Evolutionary conservation across 768 basidiomycete species (phyloP), one percentile per base, ranked within the genome.

Genomic region (Kwoniella pini): DNA sequence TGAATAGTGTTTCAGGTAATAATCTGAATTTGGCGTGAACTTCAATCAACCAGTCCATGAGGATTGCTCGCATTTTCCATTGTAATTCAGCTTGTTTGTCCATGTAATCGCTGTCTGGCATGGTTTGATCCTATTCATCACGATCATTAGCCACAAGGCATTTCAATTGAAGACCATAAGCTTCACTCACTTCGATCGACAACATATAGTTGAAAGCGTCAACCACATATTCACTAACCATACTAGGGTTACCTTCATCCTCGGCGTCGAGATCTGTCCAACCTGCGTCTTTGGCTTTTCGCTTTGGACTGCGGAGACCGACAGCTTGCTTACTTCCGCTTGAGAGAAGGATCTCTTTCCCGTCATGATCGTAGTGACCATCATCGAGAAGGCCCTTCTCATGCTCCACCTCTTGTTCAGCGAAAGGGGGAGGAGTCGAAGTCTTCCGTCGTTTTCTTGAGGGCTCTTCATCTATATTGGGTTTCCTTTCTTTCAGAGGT

Each of bases 251-350:
- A 50, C 93, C 91, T 54, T 82, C 85, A 75, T 97, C 94, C 21
- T 94, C 92, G 0, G 85, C 86, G 65, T 97, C 93, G 15, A 98
- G 83, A 72, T 98, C 95, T 28, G 89, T 89, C 94, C 92, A 98
- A 0, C 80, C 81, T 13, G 67, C 71, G 60, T 74, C 83, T 81
- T 89, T 89, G 2, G 63, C 67, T 28, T 56, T 54, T 33, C 50
- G 28, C 33, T 61, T 60, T 26, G 60, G 60, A 38, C 53, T 58
- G 19, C 43, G 22, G 7, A 64, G 15, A 2, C 58, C 60, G 12
- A 50, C 54, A 5, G 65, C 65, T 13, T 63, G 68, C 33, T 65
- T 60, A 12, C 68, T 68, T 17, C 68, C 68, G 38, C 67, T 70
- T 19, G 65, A 69, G 21, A 71, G 53, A 5, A 70, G 54, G 28